Conservation (phyloP, 495 filamentous ascomycete species). For the Trichoderma orchidacearum region DNA sequence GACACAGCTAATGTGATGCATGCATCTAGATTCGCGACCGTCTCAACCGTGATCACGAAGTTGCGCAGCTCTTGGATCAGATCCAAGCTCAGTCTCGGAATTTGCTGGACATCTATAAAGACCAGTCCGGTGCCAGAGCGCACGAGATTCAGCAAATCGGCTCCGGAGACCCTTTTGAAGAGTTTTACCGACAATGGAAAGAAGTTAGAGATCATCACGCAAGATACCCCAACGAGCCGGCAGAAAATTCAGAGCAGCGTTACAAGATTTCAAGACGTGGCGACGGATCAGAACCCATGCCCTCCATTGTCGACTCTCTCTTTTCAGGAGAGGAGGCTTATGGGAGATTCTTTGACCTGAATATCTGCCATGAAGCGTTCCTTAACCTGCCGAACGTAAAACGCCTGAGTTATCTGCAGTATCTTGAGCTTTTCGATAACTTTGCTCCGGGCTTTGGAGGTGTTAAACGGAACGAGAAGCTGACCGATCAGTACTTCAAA, state of each 20-base stretch:
- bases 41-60: conserved; percentile 78
- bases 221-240: conserved; percentile 84
- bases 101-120: conserved; percentile 72
- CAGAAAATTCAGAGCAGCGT: conserved; percentile 86
- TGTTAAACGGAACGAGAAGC: conserved; percentile 66
- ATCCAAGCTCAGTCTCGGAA: conserved; percentile 76
- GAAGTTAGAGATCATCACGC: conserved; percentile 78
- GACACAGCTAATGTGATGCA: neutral
- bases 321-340: conserved; percentile 92
- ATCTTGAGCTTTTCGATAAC: conserved; percentile 74
- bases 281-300: conserved; percentile 50
- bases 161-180: conserved; percentile 78
- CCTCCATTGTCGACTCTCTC: conserved; percentile 68
- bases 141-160: conserved; percentile 75
- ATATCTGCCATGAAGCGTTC: conserved; percentile 68
- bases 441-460: conserved; percentile 60
- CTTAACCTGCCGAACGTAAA: conserved; percentile 78
- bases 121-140: conserved; percentile 53
- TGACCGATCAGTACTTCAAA: conserved; percentile 80
- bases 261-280: conserved; percentile 54
- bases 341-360: conserved; percentile 83
- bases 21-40: conserved; percentile 61
- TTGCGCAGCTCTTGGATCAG: conserved; percentile 70
- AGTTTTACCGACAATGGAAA: conserved; percentile 75
- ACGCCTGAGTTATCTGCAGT: conserved; percentile 78